Evolutionary conservation across 768 basidiomycete species (phyloP), one percentile per base, ranked within the genome.

Genomic region (Suillus plorans): DNA sequence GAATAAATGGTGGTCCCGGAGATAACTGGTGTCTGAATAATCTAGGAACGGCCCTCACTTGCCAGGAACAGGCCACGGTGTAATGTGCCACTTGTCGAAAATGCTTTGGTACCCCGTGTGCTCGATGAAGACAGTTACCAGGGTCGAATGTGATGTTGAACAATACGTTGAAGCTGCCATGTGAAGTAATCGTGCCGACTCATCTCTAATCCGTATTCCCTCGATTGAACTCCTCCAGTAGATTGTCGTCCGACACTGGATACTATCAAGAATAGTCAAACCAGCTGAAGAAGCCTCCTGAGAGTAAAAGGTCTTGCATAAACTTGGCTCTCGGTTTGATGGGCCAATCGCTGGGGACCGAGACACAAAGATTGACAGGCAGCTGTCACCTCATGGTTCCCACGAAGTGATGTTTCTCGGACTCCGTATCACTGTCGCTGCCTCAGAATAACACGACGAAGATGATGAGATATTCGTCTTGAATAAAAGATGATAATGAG

Each of bases 111-210:
- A 79, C 71, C 12, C 71, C 69, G 8, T 66, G 64, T 8, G 65
- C 69, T 2, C 62, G 59, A 41, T 80, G 73, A 56, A 78, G 71
- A 42, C 75, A 75, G 60, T 78, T 66, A 50, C 66, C 63, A n/a
- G 66, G 62, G 55, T 79, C 70, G 2, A 76, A 61, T 49, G 75
- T 78, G 9, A 81, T 71, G 63, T 80, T 80, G 69, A 80, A 81
- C 8, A 79, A 72, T 53, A 76, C 74, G 60, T 76, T 74, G 41
- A 82, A 52, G 50, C 25, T 28, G 56, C 80, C 80, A 59, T 72
- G 66, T 18, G 70, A 70, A 3, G 76, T 71, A 25, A 81, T 64
- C n/a, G 80, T 70, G 12, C 79, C 78, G 13, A 81, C 31, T 37
- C 10, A 60, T 81, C 80, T 2, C 80, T 0, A 10, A 80, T 78